Evolutionary conservation across 805 yeast species (phyloP), one percentile per base, ranked within the genome.

Genomic region (Wickerhamiella allomyrinae): DNA sequence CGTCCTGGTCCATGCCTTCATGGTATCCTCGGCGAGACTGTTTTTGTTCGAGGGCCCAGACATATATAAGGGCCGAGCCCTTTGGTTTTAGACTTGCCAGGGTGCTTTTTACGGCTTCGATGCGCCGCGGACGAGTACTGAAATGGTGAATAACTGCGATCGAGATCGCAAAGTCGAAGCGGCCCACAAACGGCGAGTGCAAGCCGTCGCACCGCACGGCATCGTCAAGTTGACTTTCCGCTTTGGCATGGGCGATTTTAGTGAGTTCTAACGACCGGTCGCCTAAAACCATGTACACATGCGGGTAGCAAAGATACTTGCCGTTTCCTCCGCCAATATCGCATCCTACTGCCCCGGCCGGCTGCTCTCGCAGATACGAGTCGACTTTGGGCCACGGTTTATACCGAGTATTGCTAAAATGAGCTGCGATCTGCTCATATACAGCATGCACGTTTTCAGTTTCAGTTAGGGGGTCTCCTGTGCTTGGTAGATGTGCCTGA

Each of bases 291-390:
- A 87, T 69, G 53, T 59, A 78, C 3, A 89, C 58, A 36, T 79
- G 68, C 7, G 70, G 66, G 58, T 89, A 87, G 10, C 86, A 71
- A 33, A 89, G 59, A 57, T 91, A 91, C 57, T 91, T 91, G 2
- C 98, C 98, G 58, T 91, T 91, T 3, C 98, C 98, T 59, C 97
- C 89, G 0, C 98, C 98, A 17, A 89, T 84, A 62, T 91, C 98
- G 22, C 86, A 67, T 1, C 98, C 98, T 0, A 89, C 47, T 1
- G 78, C 62, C 34, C 84, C 79, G 5, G 63, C 62, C 0, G 57
- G 45, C 51, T 73, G 71, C 1, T 59, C 50, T 9, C 51, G 55
- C 36, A 91, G 61, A 55, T 80, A 91, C 46, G 68, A 59, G 40
- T 82, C 83, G 20, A 91, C 98, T 17, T 86, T 76, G 7, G 97